Evolutionary conservation across 2,329 filamentous ascomycete species (phyloP).

Genomic region (Colletotrichum costaricense): DNA sequence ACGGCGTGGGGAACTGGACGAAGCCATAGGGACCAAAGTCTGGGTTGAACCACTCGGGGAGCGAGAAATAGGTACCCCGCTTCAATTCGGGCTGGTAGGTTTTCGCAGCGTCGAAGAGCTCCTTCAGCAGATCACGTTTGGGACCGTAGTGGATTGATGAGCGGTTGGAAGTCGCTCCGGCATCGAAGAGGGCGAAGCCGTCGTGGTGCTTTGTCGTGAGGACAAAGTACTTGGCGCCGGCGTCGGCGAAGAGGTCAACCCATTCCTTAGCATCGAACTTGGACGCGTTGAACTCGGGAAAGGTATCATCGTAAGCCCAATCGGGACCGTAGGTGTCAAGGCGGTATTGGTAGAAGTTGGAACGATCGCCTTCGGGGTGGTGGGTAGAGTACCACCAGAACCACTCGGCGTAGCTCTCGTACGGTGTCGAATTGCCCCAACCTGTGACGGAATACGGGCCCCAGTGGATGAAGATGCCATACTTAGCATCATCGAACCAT

Average conservation of each 20-base stretch:
- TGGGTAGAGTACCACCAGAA: constrained; percentile 59
- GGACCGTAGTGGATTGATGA: constrained; percentile 53
- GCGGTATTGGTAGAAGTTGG: constrained; percentile 56
- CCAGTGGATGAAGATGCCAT: constrained; percentile 72
- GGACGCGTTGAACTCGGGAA: constrained; percentile 63
- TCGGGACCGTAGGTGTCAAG: constrained; percentile 61
- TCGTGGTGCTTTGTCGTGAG: constrained; percentile 60
- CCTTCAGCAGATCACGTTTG: constrained; percentile 41
- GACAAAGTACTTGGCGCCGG: constrained; percentile 63
- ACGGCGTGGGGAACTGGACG: constrained; percentile 48
- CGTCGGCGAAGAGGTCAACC: constrained; percentile 64
- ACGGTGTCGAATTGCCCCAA: constrained; percentile 59
- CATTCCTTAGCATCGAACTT: constrained; percentile 62
- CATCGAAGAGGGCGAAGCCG: constrained; percentile 58
- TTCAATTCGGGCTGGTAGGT: constrained; percentile 17
- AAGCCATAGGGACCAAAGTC: constrained; percentile 57
- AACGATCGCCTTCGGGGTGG: constrained; percentile 30
- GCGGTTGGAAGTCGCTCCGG: constrained; percentile 50
- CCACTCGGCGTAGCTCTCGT: constrained; percentile 57
- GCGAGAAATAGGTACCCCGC: constrained; percentile 59
- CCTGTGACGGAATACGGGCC: constrained; percentile 66
- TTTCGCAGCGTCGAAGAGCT: constrained; percentile 51
- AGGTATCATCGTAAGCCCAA: constrained; percentile 66
- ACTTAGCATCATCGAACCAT: constrained; percentile 68
- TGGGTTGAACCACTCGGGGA: constrained; percentile 63